These are phyloP conservation scores for Rhodotorula taiwanensis DNA, from an alignment of 768 basidiomycete genomes.

Conservation along the genomic window DNA sequence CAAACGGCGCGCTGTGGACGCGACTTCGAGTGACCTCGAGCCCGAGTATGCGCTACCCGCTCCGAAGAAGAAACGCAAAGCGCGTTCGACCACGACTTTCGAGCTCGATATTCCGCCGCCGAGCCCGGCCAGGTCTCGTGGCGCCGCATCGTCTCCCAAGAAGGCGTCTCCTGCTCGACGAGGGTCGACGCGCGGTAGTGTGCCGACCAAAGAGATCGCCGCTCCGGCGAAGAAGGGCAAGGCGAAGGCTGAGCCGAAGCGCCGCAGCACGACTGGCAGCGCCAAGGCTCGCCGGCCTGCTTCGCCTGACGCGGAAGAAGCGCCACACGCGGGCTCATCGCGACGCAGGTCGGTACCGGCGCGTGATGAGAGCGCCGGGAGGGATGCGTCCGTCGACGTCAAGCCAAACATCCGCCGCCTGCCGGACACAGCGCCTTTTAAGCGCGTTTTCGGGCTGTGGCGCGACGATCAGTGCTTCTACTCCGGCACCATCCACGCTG, in stretches of 20 bases:
- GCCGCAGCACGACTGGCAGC: too few species aligned
- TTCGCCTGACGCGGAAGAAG: too few species aligned
- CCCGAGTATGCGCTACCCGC: neutral
- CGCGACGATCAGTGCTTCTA: constrained; percentile 48
- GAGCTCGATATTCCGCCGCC: neutral
- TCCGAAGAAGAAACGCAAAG: neutral
- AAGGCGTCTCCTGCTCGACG: too few species aligned
- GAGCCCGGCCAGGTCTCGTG: too few species aligned
- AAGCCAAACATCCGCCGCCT: neutral
- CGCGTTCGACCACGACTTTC: neutral
- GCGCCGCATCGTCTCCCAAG: too few species aligned
- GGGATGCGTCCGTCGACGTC: constrained; percentile 1
- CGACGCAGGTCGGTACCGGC: neutral
- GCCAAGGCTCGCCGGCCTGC: neutral
- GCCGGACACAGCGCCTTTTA: constrained; percentile 14
- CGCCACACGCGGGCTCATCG: too few species aligned
- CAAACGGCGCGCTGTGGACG: neutral
- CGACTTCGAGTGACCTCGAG: neutral
- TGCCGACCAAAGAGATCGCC: neutral
- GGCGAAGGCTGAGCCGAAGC: neutral
- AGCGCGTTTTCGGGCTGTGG: constrained; percentile 57
- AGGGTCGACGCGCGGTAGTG: too few species aligned
- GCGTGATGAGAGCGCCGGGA: too few species aligned
- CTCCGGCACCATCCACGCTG: constrained; percentile 32
- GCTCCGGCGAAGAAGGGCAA: neutral